Percentiles rank a stretch among this genome's conserved stretches.
phyloP scores from a whole-genome alignment of 1,284 basidiomycete genomes.

The Fomitopsis palustris region DNA sequence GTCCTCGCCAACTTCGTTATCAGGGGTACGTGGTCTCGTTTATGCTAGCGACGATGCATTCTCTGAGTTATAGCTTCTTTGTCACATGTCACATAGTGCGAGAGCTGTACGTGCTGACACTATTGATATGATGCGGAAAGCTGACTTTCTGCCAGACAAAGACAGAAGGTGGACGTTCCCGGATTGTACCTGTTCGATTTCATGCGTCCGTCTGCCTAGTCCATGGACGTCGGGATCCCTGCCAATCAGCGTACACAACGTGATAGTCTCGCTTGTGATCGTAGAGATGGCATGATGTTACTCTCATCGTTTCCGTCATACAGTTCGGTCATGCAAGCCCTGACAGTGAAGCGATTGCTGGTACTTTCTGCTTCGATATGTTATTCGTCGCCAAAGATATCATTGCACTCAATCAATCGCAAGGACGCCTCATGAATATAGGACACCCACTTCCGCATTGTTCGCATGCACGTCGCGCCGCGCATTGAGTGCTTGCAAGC shows the following conservation, averaged over 20 bases:
- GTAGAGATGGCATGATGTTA: background rate
- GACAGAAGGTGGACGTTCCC: constrained; percentile 12
- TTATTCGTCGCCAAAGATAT: too few species aligned
- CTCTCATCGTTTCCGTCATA: too few species aligned
- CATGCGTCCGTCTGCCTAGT: background rate
- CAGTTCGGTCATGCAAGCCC: too few species aligned
- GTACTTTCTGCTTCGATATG: too few species aligned
- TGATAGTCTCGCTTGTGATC: background rate
- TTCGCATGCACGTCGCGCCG: too few species aligned
- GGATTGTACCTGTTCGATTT: constrained; percentile 6
- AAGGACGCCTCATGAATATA: too few species aligned
- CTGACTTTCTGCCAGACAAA: constrained; percentile 7
- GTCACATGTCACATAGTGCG: constrained; percentile 2
- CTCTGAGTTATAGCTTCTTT: background rate
- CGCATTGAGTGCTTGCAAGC: too few species aligned
- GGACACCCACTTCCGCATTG: too few species aligned
- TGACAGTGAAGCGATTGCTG: too few species aligned
- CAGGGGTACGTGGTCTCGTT: constrained; percentile 49
- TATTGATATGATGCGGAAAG: background rate
- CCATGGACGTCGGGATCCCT: background rate
- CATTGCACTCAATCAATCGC: too few species aligned
- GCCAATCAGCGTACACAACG: background rate
- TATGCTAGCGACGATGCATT: background rate
- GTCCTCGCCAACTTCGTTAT: constrained; percentile 86
- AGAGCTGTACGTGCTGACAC: constrained; percentile 2